Evolutionary conservation across 768 basidiomycete species (phyloP).

Genomic region (Lactarius vividus): DNA sequence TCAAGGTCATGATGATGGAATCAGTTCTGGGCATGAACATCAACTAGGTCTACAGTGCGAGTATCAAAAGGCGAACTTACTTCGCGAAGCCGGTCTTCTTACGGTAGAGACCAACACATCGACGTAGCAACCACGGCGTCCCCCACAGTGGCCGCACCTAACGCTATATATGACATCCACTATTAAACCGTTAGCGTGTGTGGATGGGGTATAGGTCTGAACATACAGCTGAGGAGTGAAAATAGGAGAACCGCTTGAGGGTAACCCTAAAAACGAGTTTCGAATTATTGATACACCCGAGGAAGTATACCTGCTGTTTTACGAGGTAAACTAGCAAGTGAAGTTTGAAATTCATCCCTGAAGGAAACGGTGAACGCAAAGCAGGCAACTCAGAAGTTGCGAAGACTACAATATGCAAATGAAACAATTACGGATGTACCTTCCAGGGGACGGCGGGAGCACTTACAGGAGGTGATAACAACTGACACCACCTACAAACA

Average conservation of each 20-base stretch:
- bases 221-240: conserved; percentile 36
- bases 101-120: conserved; percentile 49
- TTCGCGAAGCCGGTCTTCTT: conserved; percentile 45
- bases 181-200: conserved; percentile 14
- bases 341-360: not conserved
- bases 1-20: no score
- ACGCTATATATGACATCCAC: conserved; percentile 51
- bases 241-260: conserved; percentile 36
- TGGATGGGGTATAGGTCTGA: conserved; percentile 5
- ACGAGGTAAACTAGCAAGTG: conserved; percentile 43
- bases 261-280: conserved; percentile 26
- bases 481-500: conserved; percentile 35
- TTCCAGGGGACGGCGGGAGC: not conserved
- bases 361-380: not conserved
- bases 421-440: not conserved
- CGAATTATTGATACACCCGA: not conserved
- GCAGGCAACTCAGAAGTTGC: conserved; percentile 29
- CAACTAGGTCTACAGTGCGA: not conserved
- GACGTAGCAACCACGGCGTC: conserved; percentile 49
- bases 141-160: conserved; percentile 47
- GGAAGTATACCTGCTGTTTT: conserved; percentile 38
- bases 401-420: conserved; percentile 18
- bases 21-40: conserved; percentile 29
- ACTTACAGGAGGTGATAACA: conserved; percentile 44
- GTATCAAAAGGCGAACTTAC: conserved; percentile 31